A percentile compares a stretch with the other conserved stretches of the same genome.
These are phyloP conservation scores for Aciculoconidium aculeatum DNA, from an alignment of 805 yeast species.

Conservation along the genomic window DNA sequence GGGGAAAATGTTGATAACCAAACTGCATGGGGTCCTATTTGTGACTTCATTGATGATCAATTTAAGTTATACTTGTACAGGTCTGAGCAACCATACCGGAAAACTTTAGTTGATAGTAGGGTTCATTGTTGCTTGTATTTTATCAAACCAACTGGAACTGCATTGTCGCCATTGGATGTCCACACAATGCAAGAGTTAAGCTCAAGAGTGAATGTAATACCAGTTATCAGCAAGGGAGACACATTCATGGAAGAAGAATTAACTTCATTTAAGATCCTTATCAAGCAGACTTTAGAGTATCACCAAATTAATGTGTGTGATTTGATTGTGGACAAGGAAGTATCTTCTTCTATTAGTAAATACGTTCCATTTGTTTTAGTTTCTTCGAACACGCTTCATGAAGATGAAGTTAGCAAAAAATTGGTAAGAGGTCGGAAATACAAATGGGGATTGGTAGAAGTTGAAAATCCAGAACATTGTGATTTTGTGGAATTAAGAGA, in stretches of 20 bases:
- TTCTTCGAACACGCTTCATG: conserved; percentile 46
- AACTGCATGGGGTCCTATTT: conserved; percentile 37
- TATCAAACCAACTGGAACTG: conserved; percentile 56
- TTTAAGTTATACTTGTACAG: conserved; percentile 61
- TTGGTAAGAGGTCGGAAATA: conserved; percentile 60
- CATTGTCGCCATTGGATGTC: conserved; percentile 28
- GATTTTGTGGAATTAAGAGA: conserved; percentile 66
- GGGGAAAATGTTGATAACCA: conserved; percentile 61
- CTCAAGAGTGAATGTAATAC: conserved; percentile 31
- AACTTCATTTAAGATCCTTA: conserved; percentile 16
- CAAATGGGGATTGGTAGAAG: conserved; percentile 83
- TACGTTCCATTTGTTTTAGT: conserved; percentile 68
- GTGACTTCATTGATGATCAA: conserved; percentile 75
- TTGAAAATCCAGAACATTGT: conserved; percentile 71
- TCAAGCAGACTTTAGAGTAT: conserved; percentile 18
- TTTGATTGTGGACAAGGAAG: conserved; percentile 18
- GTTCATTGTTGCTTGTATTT: conserved; percentile 86
- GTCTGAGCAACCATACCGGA: conserved; percentile 46
- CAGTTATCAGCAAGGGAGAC: conserved; percentile 35
- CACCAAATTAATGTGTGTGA: conserved; percentile 28
- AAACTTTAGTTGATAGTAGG: conserved; percentile 47
- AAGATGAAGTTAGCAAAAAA: conserved; percentile 23
- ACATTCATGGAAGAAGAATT: conserved; percentile 24
- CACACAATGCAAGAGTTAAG: conserved; percentile 30
- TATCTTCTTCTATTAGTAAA: conserved; percentile 25